Conservation (phyloP, 257 asterid species). For the Solanum commersonii region DNA sequence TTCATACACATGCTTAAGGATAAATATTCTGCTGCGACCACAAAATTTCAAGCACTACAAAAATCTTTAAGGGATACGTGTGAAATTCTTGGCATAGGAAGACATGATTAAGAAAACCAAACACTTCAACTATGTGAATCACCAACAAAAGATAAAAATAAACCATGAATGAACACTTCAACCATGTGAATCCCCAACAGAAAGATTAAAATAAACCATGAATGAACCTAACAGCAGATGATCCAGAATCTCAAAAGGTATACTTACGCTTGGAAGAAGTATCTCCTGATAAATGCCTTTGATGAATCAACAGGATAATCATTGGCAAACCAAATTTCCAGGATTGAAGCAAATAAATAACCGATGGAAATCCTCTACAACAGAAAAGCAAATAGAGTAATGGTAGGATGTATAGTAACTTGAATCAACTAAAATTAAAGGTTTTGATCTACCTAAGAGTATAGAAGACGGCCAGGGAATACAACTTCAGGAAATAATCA, state of each 20-base stretch:
- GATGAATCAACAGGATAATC: constrained; percentile 46
- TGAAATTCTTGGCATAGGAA: background rate
- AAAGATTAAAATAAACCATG: background rate
- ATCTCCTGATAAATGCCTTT: constrained; percentile 50
- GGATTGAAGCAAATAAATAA: constrained; percentile 55
- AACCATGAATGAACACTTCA: background rate
- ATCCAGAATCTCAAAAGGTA: background rate
- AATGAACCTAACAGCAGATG: background rate
- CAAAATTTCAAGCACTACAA: background rate
- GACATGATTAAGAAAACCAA: background rate
- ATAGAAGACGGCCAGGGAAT: background rate
- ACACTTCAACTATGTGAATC: background rate
- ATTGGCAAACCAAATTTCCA: constrained; percentile 78
- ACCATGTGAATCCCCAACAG: background rate
- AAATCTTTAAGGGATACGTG: background rate
- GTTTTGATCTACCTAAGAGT: background rate
- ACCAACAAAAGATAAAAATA: background rate
- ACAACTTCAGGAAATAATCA: background rate
- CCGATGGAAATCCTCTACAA: constrained; percentile 82
- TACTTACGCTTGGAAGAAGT: constrained; percentile 70
- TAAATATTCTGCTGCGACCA: background rate
- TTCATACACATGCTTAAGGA: background rate
- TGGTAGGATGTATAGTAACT: background rate
- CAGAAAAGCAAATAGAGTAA: constrained; percentile 4
- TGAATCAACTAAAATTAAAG: background rate